A percentile compares a stretch with the other conserved stretches of the same genome.
Evolutionary conservation across 1,284 basidiomycete species (phyloP).

Genomic region (Cryptococcus sp.): DNA sequence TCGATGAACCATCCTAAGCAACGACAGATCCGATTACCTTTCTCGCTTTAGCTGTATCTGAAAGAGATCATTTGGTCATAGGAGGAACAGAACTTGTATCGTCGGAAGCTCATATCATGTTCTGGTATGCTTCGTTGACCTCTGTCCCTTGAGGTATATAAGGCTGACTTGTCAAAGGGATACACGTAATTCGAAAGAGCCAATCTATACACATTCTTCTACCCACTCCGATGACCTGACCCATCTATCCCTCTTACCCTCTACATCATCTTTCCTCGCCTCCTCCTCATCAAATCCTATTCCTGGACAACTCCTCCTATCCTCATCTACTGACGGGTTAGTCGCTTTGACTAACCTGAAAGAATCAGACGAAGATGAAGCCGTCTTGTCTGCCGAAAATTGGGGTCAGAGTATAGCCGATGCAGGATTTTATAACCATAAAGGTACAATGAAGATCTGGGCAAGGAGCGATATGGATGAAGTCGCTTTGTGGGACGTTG

Average conservation of each 20-base stretch:
- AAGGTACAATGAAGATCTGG: slow-evolving; percentile 41
- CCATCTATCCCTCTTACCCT: slow-evolving; percentile 47
- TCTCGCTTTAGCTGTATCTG: slow-evolving; percentile 36
- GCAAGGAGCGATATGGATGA: slow-evolving; percentile 47
- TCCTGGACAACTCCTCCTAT: slow-evolving; percentile 46
- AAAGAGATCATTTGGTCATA: slow-evolving; percentile 45
- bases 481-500: slow-evolving; percentile 38
- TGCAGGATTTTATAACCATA: slow-evolving; percentile 24
- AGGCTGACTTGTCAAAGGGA: slow-evolving; percentile 32
- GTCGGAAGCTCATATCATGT: slow-evolving; percentile 50
- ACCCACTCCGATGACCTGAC: slow-evolving; percentile 54
- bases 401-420: slow-evolving; percentile 45
- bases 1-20: slow-evolving; percentile 43
- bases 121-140: slow-evolving; percentile 37
- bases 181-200: slow-evolving; percentile 36
- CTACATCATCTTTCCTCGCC: slow-evolving; percentile 30
- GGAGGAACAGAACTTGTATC: slow-evolving; percentile 49
- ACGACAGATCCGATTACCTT: slow-evolving; percentile 41
- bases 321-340: slow-evolving; percentile 50
- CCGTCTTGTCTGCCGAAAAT: slow-evolving; percentile 45
- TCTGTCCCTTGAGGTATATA: background rate
- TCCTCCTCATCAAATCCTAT: slow-evolving; percentile 9
- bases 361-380: slow-evolving; percentile 51
- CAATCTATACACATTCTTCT: slow-evolving; percentile 48
- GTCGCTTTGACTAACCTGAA: slow-evolving; percentile 47